Percentiles rank a stretch among this genome's conserved stretches.
These are phyloP conservation scores for Syncephalastrum racemosum DNA, from an alignment of 371 early-diverging fungal genomes.

Conservation along the genomic window DNA sequence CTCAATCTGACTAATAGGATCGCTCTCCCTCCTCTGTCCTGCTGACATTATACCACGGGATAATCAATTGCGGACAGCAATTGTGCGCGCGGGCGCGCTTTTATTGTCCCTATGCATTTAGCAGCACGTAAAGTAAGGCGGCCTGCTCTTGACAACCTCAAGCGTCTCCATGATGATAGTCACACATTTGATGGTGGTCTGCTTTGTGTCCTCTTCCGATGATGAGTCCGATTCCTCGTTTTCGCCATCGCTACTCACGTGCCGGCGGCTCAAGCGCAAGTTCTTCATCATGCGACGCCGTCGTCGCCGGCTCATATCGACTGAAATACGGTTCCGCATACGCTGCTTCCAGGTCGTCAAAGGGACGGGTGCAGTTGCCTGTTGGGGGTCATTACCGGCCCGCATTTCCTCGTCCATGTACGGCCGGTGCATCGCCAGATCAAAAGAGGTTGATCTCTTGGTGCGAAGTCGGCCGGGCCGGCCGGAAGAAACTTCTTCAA, in stretches of 20 bases:
- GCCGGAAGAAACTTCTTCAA: background rate
- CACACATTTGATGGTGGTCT: conserved; percentile 15
- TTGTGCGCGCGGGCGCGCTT: no score
- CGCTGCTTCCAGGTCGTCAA: conserved; percentile 17
- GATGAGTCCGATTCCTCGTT: conserved; percentile 13
- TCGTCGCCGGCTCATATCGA: conserved; percentile 19
- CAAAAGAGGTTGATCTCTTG: conserved; percentile 41
- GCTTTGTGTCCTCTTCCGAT: conserved; percentile 9
- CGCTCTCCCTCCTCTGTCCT: no score
- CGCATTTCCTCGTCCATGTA: no score
- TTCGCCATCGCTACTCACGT: conserved; percentile 21
- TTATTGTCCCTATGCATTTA: conserved; percentile 3
- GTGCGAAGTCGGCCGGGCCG: conserved; percentile 23
- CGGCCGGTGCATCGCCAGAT: conserved; percentile 17
- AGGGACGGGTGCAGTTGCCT: background rate
- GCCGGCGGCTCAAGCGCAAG: conserved; percentile 9
- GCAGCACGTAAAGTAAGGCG: conserved; percentile 30
- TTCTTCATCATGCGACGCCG: conserved; percentile 12
- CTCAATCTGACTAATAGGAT: no score
- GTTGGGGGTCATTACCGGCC: background rate
- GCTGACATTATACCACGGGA: no score
- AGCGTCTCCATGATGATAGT: conserved; percentile 26
- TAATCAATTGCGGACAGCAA: no score
- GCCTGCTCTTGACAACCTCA: conserved; percentile 22
- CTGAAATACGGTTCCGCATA: conserved; percentile 15